These are phyloP conservation scores for Elsinoe australis DNA, from an alignment of 2,329 filamentous ascomycete genomes.

Conservation along the genomic window DNA sequence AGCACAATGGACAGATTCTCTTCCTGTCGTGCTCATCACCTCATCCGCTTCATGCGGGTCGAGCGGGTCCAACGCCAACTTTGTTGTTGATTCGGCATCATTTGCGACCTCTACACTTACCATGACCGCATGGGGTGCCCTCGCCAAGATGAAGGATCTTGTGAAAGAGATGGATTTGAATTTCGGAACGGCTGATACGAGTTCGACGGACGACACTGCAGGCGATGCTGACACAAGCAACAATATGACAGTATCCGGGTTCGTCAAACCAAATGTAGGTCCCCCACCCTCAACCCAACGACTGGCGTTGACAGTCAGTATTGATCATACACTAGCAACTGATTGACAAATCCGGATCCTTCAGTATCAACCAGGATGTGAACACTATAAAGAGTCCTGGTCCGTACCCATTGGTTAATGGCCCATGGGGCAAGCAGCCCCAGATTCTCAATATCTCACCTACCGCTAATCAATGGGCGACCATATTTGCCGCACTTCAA, in stretches of 20 bases:
- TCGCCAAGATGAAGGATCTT: not conserved
- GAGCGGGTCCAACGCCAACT: conserved; percentile 17
- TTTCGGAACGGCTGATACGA: not conserved
- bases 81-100: conserved; percentile 8
- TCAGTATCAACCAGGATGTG: not conserved
- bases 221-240: no score
- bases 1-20: conserved; percentile 17
- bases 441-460: not conserved
- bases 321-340: not conserved
- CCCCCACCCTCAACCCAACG: not conserved
- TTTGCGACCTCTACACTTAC: not conserved
- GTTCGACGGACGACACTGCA: not conserved
- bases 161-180: conserved; percentile 2
- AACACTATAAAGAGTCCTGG: not conserved
- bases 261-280: not conserved
- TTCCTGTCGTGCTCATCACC: conserved; percentile 19
- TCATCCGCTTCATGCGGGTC: conserved; percentile 17
- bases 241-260: not conserved
- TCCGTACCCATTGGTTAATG: not conserved
- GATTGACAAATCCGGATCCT: not conserved
- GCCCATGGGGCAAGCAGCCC: not conserved
- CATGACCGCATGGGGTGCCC: not conserved
- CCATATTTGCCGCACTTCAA: not conserved
- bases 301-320: not conserved
- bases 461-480: not conserved